Evolutionary conservation across 2,329 filamentous ascomycete genomes (phyloP).

Genomic region (Sclerotinia minor): DNA sequence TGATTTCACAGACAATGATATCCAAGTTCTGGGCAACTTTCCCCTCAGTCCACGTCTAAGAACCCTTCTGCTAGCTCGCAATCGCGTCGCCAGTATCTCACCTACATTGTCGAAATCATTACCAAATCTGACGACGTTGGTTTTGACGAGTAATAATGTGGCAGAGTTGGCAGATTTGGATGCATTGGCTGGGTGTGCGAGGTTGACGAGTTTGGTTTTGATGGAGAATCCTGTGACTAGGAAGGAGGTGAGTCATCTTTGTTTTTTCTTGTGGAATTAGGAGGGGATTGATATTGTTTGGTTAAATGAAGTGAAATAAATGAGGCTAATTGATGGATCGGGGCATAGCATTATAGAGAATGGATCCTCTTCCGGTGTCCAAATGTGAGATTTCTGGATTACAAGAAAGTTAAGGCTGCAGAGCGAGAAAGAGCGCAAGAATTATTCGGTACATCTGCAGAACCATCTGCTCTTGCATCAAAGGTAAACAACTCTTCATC

Average conservation of each 20-base stretch:
- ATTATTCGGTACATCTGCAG: constrained; percentile 77
- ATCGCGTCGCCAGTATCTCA: constrained; percentile 83
- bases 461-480: constrained; percentile 77
- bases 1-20: constrained; percentile 98
- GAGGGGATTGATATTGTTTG: neutral
- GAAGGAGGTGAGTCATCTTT: constrained; percentile 71
- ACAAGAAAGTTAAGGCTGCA: constrained; percentile 82
- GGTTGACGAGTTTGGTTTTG: constrained; percentile 77
- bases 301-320: neutral
- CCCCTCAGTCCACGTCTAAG: constrained; percentile 85
- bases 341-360: constrained; percentile 76
- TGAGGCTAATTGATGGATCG: constrained; percentile 20
- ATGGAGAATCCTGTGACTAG: constrained; percentile 86
- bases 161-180: constrained; percentile 85
- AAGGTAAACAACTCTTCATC: constrained; percentile 51
- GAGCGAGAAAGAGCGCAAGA: constrained; percentile 76
- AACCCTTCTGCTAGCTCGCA: constrained; percentile 85
- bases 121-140: constrained; percentile 78
- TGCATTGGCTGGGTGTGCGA: constrained; percentile 65
- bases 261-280: neutral
- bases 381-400: constrained; percentile 86
- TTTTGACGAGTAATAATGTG: constrained; percentile 81
- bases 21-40: constrained; percentile 86
- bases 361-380: constrained; percentile 90
- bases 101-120: constrained; percentile 70